A percentile compares a stretch with the other conserved stretches of the same genome.
phyloP scores from a whole-genome alignment of 2,329 filamentous ascomycete genomes.

The Remersonia thermophila region DNA sequence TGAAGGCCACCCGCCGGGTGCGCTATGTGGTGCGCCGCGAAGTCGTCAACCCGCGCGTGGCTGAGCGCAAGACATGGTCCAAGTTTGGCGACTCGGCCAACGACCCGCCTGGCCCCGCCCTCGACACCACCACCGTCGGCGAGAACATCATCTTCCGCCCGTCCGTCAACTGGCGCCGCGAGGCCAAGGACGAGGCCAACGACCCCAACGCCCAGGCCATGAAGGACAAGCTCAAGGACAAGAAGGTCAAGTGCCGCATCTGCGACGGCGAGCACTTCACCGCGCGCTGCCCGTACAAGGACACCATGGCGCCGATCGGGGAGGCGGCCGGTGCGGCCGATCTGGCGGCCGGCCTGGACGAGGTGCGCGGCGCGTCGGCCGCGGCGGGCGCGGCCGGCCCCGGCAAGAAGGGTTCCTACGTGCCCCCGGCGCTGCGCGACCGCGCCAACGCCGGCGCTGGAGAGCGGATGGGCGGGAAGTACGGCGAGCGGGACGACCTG shows the following conservation, averaged over 20 bases:
- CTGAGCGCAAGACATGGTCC: conserved; percentile 80
- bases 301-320: conserved; percentile 88
- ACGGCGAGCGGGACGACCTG: conserved; percentile 83
- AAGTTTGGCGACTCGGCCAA: conserved; percentile 91
- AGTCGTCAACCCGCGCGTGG: conserved; percentile 90
- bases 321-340: conserved; percentile 47
- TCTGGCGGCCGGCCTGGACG: conserved; percentile 43
- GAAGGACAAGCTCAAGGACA: conserved; percentile 85
- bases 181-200: conserved; percentile 65
- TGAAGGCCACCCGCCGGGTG: conserved; percentile 94
- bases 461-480: conserved; percentile 82
- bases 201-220: conserved; percentile 60
- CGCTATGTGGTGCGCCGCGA: conserved; percentile 85
- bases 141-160: conserved; percentile 98
- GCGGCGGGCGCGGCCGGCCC: conserved; percentile 45
- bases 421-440: conserved; percentile 74
- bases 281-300: conserved; percentile 97
- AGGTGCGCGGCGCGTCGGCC: conserved; percentile 29
- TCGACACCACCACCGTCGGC: conserved; percentile 83
- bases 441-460: conserved; percentile 42
- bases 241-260: conserved; percentile 99
- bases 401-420: conserved; percentile 72
- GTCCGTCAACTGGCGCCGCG: conserved; percentile 84
- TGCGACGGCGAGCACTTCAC: conserved; percentile 99
- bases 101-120: conserved; percentile 68